These are phyloP conservation scores for Penicillium longicatenatum DNA, from an alignment of 495 filamentous ascomycete genomes.

Conservation along the genomic window DNA sequence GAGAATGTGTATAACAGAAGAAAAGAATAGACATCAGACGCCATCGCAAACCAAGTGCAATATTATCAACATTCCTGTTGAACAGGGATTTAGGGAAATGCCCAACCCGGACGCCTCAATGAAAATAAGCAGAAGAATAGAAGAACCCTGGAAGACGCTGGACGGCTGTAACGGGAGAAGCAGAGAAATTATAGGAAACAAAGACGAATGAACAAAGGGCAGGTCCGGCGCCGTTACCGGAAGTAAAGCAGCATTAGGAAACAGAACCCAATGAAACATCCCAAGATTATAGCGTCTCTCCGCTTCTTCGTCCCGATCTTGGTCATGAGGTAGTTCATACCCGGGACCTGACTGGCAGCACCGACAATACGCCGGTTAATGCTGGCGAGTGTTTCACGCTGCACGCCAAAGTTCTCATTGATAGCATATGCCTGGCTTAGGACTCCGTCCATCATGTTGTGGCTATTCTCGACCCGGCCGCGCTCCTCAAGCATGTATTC, in stretches of 20 bases:
- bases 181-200: conserved; percentile 11
- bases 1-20: conserved; percentile 36
- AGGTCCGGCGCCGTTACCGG: conserved; percentile 45
- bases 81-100: conserved; percentile 17
- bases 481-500: conserved; percentile 98
- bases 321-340: conserved; percentile 88
- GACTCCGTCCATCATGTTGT: conserved; percentile 85
- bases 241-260: conserved; percentile 86
- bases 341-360: conserved; percentile 87
- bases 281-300: conserved; percentile 92
- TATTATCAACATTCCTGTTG: conserved; percentile 22
- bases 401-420: conserved; percentile 84
- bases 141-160: conserved; percentile 21
- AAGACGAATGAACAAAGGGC: conserved; percentile 6
- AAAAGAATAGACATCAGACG: conserved; percentile 15
- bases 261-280: conserved; percentile 85
- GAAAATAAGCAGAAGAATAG: conserved; percentile 8
- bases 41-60: conserved; percentile 18
- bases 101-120: conserved; percentile 27
- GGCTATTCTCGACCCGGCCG: conserved; percentile 76
- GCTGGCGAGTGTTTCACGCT: conserved; percentile 81
- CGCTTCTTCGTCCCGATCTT: conserved; percentile 95
- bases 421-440: conserved; percentile 97
- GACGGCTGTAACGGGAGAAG: conserved; percentile 20
- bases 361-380: conserved; percentile 87